Conservation (phyloP, 2,329 filamentous ascomycete genomes). For the Albifimbria verrucaria region DNA sequence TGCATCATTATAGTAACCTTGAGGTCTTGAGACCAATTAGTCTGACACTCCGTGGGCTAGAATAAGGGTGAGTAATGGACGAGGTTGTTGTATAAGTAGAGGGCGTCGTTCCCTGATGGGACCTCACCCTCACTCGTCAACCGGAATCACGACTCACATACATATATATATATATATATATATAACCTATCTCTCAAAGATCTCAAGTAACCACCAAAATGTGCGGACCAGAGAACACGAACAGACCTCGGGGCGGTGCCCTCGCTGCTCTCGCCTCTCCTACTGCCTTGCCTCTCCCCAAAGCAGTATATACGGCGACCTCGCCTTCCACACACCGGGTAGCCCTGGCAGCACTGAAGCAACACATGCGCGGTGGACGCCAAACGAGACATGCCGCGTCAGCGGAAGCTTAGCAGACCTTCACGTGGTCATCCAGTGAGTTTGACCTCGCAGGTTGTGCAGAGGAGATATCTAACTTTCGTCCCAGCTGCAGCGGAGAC, state of each 20-base stretch:
- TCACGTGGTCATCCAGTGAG: constrained; percentile 44
- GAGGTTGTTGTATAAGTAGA: background rate
- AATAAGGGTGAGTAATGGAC: background rate
- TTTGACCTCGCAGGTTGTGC: background rate
- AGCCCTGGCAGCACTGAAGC: constrained; percentile 32
- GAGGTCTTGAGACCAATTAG: background rate
- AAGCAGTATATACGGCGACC: constrained; percentile 28
- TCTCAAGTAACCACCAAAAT: no score
- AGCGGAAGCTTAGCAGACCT: constrained; percentile 17
- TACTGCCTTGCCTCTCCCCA: constrained; percentile 5
- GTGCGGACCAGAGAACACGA: constrained; percentile 41
- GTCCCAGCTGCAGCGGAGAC: constrained; percentile 37
- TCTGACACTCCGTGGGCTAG: background rate
- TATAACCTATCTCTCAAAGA: no score
- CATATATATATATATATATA: no score
- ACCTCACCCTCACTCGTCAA: no score
- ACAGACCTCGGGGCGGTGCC: constrained; percentile 41
- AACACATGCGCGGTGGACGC: constrained; percentile 41
- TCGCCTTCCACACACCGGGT: constrained; percentile 42
- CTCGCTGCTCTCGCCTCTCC: constrained; percentile 39
- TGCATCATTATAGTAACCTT: background rate
- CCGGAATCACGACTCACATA: no score
- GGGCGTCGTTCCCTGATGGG: no score
- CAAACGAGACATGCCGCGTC: constrained; percentile 16
- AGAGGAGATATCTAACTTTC: constrained; percentile 10